Percentiles rank a stretch among this genome's conserved stretches.
These are phyloP conservation scores for Musa beccarii DNA, from an alignment of 176 grass and related monocot species.

Conservation along the genomic window DNA sequence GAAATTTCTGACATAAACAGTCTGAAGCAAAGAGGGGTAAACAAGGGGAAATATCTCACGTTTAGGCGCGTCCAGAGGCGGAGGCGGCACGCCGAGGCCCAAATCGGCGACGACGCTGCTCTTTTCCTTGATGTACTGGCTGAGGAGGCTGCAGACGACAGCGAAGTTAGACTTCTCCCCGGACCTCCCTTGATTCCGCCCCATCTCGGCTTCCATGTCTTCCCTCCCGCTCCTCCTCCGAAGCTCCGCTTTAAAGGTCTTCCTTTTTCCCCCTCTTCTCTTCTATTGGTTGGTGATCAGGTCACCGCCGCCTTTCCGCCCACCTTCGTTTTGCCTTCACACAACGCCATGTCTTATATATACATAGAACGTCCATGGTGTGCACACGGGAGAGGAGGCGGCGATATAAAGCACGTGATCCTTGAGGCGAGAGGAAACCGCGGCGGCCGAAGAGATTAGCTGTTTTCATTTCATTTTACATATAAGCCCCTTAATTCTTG, in stretches of 20 bases:
- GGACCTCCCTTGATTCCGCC: neutral
- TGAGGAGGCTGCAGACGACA: constrained; percentile 42
- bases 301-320: neutral
- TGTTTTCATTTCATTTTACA: too few relatives aligned
- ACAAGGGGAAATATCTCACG: neutral
- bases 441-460: neutral
- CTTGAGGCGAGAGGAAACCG: neutral
- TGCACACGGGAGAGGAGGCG: neutral
- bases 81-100: neutral
- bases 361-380: neutral
- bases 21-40: neutral
- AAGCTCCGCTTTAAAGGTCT: too few relatives aligned
- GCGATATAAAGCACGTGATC: neutral
- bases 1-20: too few relatives aligned
- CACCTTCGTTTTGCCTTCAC: neutral
- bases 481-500: too few relatives aligned
- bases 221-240: neutral
- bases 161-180: constrained; percentile 59
- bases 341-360: neutral
- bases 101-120: constrained; percentile 12
- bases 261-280: too few relatives aligned
- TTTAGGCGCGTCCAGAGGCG: neutral
- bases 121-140: constrained; percentile 63
- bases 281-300: too few relatives aligned
- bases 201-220: neutral